These are phyloP conservation scores for Lasiodiplodia theobromae DNA, from an alignment of 2,329 filamentous ascomycete species.

Conservation along the genomic window DNA sequence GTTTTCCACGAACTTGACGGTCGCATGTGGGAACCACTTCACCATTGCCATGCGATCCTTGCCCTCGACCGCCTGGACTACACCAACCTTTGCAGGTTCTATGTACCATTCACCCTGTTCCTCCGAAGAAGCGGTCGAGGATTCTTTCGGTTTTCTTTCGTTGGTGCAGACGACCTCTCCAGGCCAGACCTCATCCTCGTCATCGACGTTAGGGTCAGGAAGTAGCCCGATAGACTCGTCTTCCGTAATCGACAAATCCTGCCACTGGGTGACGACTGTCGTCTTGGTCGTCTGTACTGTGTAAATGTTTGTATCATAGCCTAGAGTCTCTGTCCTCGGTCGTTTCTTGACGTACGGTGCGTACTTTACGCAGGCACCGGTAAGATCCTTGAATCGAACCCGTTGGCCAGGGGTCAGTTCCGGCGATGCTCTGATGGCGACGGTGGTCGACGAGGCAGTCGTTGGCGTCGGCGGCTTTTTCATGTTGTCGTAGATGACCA, in stretches of 20 bases:
- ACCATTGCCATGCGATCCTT: slow-evolving; percentile 64
- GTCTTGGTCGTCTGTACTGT: slow-evolving; percentile 58
- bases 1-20: slow-evolving; percentile 42
- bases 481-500: slow-evolving; percentile 52
- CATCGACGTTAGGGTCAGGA: slow-evolving; percentile 59
- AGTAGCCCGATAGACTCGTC: slow-evolving; percentile 56
- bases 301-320: slow-evolving; percentile 67
- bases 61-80: slow-evolving; percentile 64
- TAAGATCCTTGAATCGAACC: slow-evolving; percentile 64
- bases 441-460: slow-evolving; percentile 31
- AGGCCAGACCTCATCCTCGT: slow-evolving; percentile 64
- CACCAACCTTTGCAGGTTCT: slow-evolving; percentile 59
- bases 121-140: slow-evolving; percentile 29
- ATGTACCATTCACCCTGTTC: slow-evolving; percentile 42
- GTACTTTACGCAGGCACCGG: slow-evolving; percentile 61
- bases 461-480: slow-evolving; percentile 36
- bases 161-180: slow-evolving; percentile 62
- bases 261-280: slow-evolving; percentile 64
- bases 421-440: slow-evolving; percentile 26
- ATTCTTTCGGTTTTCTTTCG: slow-evolving; percentile 39
- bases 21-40: slow-evolving; percentile 56
- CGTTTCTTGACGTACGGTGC: slow-evolving; percentile 53
- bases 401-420: slow-evolving; percentile 54
- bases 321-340: slow-evolving; percentile 56
- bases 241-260: slow-evolving; percentile 60